These are phyloP conservation scores for Ananas comosus DNA, from an alignment of 176 grass and related monocot genomes.

Conservation along the genomic window DNA sequence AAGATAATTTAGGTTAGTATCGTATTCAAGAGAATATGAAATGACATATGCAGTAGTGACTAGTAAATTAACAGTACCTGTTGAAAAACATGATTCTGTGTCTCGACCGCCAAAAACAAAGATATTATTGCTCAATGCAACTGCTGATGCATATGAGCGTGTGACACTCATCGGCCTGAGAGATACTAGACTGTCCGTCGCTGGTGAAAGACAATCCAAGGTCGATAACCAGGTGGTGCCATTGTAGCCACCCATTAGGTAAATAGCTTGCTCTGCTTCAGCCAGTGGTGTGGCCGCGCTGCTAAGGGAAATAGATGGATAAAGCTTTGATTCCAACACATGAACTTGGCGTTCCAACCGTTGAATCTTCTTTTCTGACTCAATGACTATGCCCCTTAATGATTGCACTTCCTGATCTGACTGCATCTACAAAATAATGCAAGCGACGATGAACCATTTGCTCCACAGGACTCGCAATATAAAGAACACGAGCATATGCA, in stretches of 20 bases:
- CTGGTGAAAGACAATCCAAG: slow-evolving; percentile 53
- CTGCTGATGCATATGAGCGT: slow-evolving; percentile 47
- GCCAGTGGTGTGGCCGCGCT: slow-evolving; percentile 14
- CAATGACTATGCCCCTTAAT: slow-evolving; percentile 39
- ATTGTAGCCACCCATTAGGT: slow-evolving; percentile 64
- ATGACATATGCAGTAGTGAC: slow-evolving; percentile 1
- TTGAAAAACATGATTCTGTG: slow-evolving; percentile 34
- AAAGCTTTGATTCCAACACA: slow-evolving; percentile 38
- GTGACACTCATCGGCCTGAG: slow-evolving; percentile 49
- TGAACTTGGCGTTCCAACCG: slow-evolving; percentile 41
- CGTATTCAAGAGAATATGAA: slow-evolving; percentile 15
- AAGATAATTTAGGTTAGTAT: slow-evolving; percentile 3
- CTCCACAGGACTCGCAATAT: background rate
- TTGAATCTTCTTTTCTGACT: slow-evolving; percentile 41
- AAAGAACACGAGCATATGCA: background rate
- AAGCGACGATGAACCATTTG: slow-evolving; percentile 11
- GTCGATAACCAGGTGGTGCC: slow-evolving; percentile 49
- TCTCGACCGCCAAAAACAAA: slow-evolving; percentile 67
- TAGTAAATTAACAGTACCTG: slow-evolving; percentile 12
- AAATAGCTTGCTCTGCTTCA: slow-evolving; percentile 21
- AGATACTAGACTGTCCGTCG: slow-evolving; percentile 35
- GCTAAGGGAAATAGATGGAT: slow-evolving; percentile 22
- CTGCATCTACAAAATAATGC: slow-evolving; percentile 29
- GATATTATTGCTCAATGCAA: slow-evolving; percentile 44
- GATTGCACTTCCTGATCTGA: slow-evolving; percentile 57